phyloP scores from a whole-genome alignment of 148 eudicot species.

The Agrostemma githago region DNA sequence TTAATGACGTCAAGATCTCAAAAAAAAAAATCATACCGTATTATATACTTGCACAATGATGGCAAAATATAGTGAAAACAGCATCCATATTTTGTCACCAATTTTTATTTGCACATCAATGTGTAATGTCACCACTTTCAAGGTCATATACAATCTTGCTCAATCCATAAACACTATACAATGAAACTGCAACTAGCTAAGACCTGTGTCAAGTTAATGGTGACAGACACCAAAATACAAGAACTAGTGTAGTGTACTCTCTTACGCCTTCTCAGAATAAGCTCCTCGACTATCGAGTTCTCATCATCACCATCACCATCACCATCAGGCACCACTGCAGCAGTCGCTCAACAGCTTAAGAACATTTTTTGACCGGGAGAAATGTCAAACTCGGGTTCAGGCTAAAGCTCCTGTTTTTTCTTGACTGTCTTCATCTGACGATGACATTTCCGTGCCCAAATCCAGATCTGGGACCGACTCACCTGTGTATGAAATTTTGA shows the following conservation, averaged over 20 bases:
- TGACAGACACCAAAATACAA: background rate
- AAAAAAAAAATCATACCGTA: too few species aligned
- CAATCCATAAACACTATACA: background rate
- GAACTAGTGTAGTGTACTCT: background rate
- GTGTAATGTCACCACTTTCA: background rate
- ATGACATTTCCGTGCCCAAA: background rate
- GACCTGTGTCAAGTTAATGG: background rate
- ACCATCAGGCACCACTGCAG: background rate
- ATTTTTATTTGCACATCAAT: background rate
- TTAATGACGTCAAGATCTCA: too few species aligned
- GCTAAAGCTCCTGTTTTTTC: constrained; percentile 14
- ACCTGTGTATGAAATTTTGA: constrained; percentile 24
- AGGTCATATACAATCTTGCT: background rate
- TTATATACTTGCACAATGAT: too few species aligned
- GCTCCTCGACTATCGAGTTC: background rate
- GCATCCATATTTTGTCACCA: background rate
- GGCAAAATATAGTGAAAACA: too few species aligned
- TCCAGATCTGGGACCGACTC: constrained; percentile 45
- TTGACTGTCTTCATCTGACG: background rate
- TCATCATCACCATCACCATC: background rate
- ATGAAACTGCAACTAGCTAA: background rate
- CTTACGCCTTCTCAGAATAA: background rate
- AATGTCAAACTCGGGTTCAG: background rate
- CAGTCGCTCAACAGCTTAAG: constrained; percentile 1
- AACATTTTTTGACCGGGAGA: background rate